phyloP scores from a whole-genome alignment of 805 yeast species.

The Candida michaelii region DNA sequence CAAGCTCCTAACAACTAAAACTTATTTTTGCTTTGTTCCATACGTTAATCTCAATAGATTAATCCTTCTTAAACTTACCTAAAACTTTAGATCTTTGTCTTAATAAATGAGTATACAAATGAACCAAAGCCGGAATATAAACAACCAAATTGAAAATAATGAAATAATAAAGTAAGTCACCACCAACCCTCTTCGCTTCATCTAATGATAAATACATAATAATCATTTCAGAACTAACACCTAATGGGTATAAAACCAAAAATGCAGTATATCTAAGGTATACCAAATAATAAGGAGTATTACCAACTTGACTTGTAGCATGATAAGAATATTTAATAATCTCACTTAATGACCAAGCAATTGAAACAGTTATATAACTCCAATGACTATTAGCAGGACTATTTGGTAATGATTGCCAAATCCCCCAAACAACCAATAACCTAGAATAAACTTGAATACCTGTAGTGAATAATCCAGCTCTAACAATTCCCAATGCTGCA shows the following conservation, averaged over 20 bases:
- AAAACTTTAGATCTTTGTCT: conserved; percentile 80
- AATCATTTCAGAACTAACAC: conserved; percentile 81
- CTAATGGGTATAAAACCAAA: conserved; percentile 81
- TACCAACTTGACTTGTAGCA: conserved; percentile 58
- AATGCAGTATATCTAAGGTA: conserved; percentile 83
- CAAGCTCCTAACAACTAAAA: no score
- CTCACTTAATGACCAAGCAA: conserved; percentile 96
- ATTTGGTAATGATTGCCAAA: conserved; percentile 71
- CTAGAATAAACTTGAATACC: conserved; percentile 86
- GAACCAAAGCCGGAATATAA: conserved; percentile 86
- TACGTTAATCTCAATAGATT: no score
- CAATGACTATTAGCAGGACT: conserved; percentile 61
- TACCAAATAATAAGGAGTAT: conserved; percentile 58
- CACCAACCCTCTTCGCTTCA: conserved; percentile 58
- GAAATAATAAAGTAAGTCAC: conserved; percentile 51
- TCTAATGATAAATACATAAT: conserved; percentile 69
- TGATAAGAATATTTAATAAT: conserved; percentile 86
- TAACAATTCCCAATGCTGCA: conserved; percentile 74
- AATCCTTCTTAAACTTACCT: conserved; percentile 27
- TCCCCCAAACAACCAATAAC: conserved; percentile 77
- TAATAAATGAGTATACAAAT: conserved; percentile 84
- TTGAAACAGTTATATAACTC: conserved; percentile 64
- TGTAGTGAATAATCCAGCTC: conserved; percentile 83
- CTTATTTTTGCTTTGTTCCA: no score
- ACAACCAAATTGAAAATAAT: conserved; percentile 58